These are phyloP conservation scores for Coffea humblotiana DNA, from an alignment of 305 asterid species.

Conservation along the genomic window DNA sequence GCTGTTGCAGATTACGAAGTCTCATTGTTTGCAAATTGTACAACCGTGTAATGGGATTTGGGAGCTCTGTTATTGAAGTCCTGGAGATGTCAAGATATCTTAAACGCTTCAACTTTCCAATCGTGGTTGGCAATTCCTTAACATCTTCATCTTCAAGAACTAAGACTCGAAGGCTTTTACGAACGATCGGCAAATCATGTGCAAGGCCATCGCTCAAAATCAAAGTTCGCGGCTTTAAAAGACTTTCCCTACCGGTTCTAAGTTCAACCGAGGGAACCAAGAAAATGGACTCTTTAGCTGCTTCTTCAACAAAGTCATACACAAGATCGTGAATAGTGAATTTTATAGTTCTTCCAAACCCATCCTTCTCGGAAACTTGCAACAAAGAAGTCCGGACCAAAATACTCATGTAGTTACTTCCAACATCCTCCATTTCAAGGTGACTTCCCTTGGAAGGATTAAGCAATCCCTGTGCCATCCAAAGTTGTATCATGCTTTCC, in stretches of 20 bases:
- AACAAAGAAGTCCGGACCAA: slow-evolving; percentile 8
- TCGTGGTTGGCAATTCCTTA: slow-evolving; percentile 1
- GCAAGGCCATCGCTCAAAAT: neutral
- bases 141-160: neutral
- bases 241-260: no score
- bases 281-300: neutral
- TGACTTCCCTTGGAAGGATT: neutral
- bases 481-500: slow-evolving; percentile 11
- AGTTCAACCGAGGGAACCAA: no score
- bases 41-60: neutral
- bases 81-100: slow-evolving; percentile 12
- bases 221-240: slow-evolving; percentile 14
- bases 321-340: slow-evolving; percentile 22
- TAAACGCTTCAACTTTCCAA: slow-evolving; percentile 9
- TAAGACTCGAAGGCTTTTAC: slow-evolving; percentile 17
- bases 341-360: neutral
- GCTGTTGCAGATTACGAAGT: neutral
- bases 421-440: slow-evolving; percentile 8
- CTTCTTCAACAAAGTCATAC: slow-evolving; percentile 6
- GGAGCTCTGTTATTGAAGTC: neutral
- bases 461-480: slow-evolving; percentile 27
- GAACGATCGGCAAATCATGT: neutral
- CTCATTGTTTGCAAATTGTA: slow-evolving; percentile 22
- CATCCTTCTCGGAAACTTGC: neutral
- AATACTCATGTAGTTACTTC: neutral